Evolutionary conservation across 805 yeast genomes (phyloP).

Genomic region (Schizosaccharomyces octosporus): DNA sequence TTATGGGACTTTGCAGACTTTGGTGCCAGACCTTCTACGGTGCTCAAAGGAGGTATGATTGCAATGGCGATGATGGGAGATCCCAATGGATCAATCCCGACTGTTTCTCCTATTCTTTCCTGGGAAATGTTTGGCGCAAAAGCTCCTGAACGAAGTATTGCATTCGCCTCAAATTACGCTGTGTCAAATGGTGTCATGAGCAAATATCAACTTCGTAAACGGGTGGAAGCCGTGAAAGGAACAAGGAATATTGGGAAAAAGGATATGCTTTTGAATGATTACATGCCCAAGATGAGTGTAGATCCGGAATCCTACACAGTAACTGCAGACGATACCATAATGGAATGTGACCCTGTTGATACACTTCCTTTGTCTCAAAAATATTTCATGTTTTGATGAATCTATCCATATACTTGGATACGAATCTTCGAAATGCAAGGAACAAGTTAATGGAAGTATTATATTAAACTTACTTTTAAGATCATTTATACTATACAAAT

Average conservation of each 20-base stretch:
- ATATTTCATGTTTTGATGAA: not conserved
- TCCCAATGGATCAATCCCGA: constrained; percentile 1
- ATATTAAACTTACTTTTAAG: too few species aligned
- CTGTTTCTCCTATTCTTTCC: not conserved
- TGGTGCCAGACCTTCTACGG: constrained; percentile 1
- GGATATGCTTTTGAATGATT: not conserved
- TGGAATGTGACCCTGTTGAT: not conserved
- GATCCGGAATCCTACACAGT: constrained; percentile 3
- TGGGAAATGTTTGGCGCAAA: not conserved
- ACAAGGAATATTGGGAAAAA: constrained; percentile 2
- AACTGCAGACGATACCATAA: not conserved
- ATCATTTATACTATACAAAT: too few species aligned
- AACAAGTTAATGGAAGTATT: too few species aligned
- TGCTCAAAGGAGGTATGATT: constrained; percentile 2
- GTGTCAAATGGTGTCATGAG: not conserved
- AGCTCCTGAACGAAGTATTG: not conserved
- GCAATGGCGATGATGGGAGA: constrained; percentile 3
- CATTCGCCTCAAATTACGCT: not conserved
- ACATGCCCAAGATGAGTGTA: not conserved
- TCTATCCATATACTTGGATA: not conserved
- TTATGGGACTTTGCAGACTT: constrained; percentile 1
- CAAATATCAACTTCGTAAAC: not conserved
- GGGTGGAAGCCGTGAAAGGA: not conserved
- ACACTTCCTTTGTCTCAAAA: not conserved
- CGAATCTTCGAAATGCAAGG: not conserved